phyloP scores from a whole-genome alignment of 2,329 filamentous ascomycete genomes.

The Dactylellina drechsleri region DNA sequence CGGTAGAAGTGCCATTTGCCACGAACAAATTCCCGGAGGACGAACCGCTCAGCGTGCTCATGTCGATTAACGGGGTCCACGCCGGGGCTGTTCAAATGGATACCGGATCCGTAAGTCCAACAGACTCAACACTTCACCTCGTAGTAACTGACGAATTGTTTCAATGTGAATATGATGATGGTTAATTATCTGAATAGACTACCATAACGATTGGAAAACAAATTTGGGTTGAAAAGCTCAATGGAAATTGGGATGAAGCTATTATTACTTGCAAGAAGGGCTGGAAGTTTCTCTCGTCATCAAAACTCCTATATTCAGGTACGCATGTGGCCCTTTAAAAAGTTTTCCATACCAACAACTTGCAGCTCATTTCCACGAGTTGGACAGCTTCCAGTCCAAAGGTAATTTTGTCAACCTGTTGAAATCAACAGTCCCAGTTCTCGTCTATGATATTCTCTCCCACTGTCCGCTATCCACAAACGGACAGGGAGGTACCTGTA shows the following conservation, averaged over 20 bases:
- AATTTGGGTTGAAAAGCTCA: constrained; percentile 33
- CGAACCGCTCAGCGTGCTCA: constrained; percentile 22
- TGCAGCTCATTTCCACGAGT: neutral
- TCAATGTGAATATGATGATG: too few relatives aligned
- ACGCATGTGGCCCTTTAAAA: neutral
- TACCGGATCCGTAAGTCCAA: constrained; percentile 46
- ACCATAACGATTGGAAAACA: constrained; percentile 44
- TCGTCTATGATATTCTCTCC: constrained; percentile 37
- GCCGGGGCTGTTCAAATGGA: constrained; percentile 44
- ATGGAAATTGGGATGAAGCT: constrained; percentile 32
- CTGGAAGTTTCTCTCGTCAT: constrained; percentile 45
- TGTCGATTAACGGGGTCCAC: constrained; percentile 47
- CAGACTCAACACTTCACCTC: constrained; percentile 26
- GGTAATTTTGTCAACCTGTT: constrained; percentile 16
- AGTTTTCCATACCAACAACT: neutral
- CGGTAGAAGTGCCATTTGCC: constrained; percentile 31
- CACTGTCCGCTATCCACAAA: constrained; percentile 38
- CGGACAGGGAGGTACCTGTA: constrained; percentile 18
- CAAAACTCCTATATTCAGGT: constrained; percentile 43
- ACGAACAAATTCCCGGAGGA: constrained; percentile 34
- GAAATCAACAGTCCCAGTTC: constrained; percentile 27
- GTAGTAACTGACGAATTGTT: too few relatives aligned
- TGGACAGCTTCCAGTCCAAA: constrained; percentile 23
- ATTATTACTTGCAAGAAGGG: constrained; percentile 15
- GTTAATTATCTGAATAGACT: constrained; percentile 14